phyloP scores from a whole-genome alignment of 768 basidiomycete genomes.

The Jaapia argillacea region DNA sequence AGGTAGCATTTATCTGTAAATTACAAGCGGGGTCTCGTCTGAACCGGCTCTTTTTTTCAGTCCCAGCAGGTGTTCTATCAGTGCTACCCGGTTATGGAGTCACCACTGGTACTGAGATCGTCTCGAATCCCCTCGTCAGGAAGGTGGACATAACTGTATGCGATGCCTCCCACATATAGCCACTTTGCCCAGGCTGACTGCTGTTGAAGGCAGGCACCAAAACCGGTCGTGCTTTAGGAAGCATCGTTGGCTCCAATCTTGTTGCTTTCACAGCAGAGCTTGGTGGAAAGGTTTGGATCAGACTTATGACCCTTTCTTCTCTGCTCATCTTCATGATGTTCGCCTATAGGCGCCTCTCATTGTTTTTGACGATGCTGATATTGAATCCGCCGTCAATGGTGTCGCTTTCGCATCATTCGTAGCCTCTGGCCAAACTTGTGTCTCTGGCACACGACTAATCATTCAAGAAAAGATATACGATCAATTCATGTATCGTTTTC shows the following conservation, averaged over 20 bases:
- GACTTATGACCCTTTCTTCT: background rate
- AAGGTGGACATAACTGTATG: slow-evolving; percentile 82
- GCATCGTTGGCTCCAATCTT: slow-evolving; percentile 64
- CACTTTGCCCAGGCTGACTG: background rate
- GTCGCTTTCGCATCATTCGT: slow-evolving; percentile 77
- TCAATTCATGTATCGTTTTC: slow-evolving; percentile 49
- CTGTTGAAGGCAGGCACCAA: slow-evolving; percentile 57
- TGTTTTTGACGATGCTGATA: slow-evolving; percentile 70
- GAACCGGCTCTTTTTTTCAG: slow-evolving; percentile 27
- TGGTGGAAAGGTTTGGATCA: slow-evolving; percentile 59
- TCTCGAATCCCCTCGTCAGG: slow-evolving; percentile 53
- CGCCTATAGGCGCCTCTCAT: slow-evolving; percentile 60
- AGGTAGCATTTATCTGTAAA: no score
- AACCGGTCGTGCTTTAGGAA: slow-evolving; percentile 68
- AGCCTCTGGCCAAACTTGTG: slow-evolving; percentile 84
- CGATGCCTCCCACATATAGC: background rate
- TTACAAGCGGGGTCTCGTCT: no score
- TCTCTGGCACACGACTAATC: slow-evolving; percentile 82
- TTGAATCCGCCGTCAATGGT: slow-evolving; percentile 70
- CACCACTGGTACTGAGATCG: slow-evolving; percentile 53
- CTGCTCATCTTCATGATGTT: slow-evolving; percentile 4
- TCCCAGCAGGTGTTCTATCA: slow-evolving; percentile 67
- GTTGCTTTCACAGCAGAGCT: slow-evolving; percentile 75
- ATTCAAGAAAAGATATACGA: slow-evolving; percentile 65
- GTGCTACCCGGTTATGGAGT: slow-evolving; percentile 67